phyloP scores from a whole-genome alignment of 768 basidiomycete genomes.

The Antrodiella citrinella region DNA sequence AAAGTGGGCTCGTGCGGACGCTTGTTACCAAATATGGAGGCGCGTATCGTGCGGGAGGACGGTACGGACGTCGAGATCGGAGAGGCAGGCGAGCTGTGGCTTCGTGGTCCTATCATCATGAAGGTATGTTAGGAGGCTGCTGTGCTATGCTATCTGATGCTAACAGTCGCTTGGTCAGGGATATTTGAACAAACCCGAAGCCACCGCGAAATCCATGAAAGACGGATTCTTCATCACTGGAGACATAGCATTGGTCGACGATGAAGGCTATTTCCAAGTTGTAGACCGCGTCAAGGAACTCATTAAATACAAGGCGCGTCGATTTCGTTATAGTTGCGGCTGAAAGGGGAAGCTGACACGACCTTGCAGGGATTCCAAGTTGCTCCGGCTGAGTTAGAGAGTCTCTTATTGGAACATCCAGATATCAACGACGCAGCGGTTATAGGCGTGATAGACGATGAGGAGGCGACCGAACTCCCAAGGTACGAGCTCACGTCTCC shows the following conservation, averaged over 20 bases:
- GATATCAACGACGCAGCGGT: conserved; percentile 75
- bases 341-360: too few species aligned
- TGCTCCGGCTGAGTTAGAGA: conserved; percentile 80
- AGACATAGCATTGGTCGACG: conserved; percentile 28
- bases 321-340: neutral
- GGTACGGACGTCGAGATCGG: conserved; percentile 44
- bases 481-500: conserved; percentile 35
- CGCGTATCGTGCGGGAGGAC: conserved; percentile 57
- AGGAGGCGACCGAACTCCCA: conserved; percentile 76
- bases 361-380: conserved; percentile 34
- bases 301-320: conserved; percentile 23
- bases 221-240: conserved; percentile 40
- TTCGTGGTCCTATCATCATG: conserved; percentile 72
- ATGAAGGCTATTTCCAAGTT: conserved; percentile 31
- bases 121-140: conserved; percentile 39
- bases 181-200: conserved; percentile 26
- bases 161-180: too few species aligned
- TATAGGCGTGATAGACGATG: conserved; percentile 58
- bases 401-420: conserved; percentile 63
- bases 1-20: conserved; percentile 65
- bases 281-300: conserved; percentile 25
- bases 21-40: conserved; percentile 67
- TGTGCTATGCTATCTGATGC: neutral
- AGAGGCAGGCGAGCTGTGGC: conserved; percentile 71
- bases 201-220: conserved; percentile 29